Evolutionary conservation across 208 protist genomes (phyloP), one percentile per base, ranked within the genome.

Genomic region (Porcisia hertigi): DNA sequence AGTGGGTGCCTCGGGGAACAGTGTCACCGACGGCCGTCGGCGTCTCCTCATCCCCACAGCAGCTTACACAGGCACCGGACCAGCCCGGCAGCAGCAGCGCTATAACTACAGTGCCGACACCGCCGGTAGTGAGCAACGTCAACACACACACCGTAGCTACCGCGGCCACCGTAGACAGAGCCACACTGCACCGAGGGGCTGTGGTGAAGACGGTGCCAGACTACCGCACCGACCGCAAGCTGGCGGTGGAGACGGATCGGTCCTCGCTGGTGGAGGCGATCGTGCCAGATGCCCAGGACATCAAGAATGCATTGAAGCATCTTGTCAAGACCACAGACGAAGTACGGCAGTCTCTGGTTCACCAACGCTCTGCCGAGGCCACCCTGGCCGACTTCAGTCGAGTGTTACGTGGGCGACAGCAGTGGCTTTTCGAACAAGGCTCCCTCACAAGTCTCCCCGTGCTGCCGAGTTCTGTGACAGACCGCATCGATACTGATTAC

Each of bases 371-470:
- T 63, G 79, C 85, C 8, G 86, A 92, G 75, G 79, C 75, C 6
- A 85, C 86, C 8, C 73, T 94, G 43, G 72, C 82, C 16, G 92
- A 96, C 79, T 90, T 96, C 70, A 86, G 85, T 20, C 86, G 84
- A 12, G 73, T 96, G 39, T 83, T 93, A 72, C 59, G 69, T 23
- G 63, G 81, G 41, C 74, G 89, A 23, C 87, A 88, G 52, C 75
- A 77, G 84, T 96, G 83, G 86, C 71, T 86, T 69, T 60, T 77
- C 34, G 78, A 77, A 71, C 78, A 82, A 45, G 77, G 66, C 66
- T 71, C 78, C 49, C 41, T 82, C 45, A 71, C 78, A 6, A 70
- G 70, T 54, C 52, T 84, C 57, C 79, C 83, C 5, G 53, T 60
- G 6, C 76, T 96, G 18, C 69, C 89, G 62, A 57, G 69, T 9